Base-by-base conservation (phyloP, 345 rosid species). In the Passiflora organensis region DNA sequence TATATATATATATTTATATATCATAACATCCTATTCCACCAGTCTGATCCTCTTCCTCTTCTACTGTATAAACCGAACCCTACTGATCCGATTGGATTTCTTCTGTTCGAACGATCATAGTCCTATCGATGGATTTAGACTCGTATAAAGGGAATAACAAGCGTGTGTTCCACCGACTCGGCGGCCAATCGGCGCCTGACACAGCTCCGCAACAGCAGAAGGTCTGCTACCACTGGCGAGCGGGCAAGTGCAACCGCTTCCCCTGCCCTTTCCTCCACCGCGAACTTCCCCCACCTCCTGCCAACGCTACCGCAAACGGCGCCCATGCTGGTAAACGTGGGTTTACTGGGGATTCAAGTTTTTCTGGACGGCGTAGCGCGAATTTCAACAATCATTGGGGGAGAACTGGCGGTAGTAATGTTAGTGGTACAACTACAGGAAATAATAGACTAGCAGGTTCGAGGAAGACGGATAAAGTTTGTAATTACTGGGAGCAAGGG, bases 401-500 rank as follows among this genome's bases (percentile, higher is more conserved):
- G 65, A 71, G 85, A 10, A 54, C 53, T 34, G 68, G 72, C 4
- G 52, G 62, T 52, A 75, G 54, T 25, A 32, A 28, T 50, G 20
- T 6, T 24, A 50, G 54, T 28, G 51, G 36, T 12, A 46, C 41
- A 47, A 47, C 36, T 48, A 56, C 61, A 49, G 73, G 54, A 25
- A 32, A 28, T 50, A 17, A 15, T 24, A 50, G 54, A 28, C 38
- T 32, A 34, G 54, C 16, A 23, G 24, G n/a, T 20, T 14, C 72
- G 61, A 80, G 69, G 60, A 89, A 73, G 78, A 68, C 79, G 25
- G 95, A 84, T 72, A 89, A 80, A 67, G 47, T 89, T 6, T 94
- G 99, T 69, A 83, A 63, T 53, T 83, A 55, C 70, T 94, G 99
- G 99, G 77, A 82, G 21, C 91, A 82, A 72, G 99, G 96, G 69